Percentiles rank a stretch among this genome's conserved stretches.
Conservation (phyloP, 176 grass and related monocot genomes). For the Alloteropsis semialata region DNA sequence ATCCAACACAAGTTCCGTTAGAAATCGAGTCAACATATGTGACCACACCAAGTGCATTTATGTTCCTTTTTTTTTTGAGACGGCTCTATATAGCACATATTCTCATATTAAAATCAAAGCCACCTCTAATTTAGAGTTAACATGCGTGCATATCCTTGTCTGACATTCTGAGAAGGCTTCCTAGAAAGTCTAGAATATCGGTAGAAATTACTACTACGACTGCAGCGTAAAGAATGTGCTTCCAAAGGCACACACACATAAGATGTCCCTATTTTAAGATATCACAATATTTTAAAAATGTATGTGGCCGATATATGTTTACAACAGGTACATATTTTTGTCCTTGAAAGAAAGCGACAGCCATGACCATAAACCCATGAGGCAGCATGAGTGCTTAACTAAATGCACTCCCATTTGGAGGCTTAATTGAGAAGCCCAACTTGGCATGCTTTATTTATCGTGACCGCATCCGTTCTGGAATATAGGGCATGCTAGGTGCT, state of each 20-base stretch:
- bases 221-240: background rate
- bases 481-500: too few relatives aligned
- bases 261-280: background rate
- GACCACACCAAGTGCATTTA: background rate
- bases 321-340: background rate
- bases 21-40: background rate
- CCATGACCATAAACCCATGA: background rate
- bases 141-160: too few relatives aligned
- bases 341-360: background rate
- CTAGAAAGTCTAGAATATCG: too few relatives aligned
- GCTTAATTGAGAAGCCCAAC: background rate
- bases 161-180: background rate
- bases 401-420: background rate
- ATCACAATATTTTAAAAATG: background rate
- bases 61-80: background rate
- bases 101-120: background rate
- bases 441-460: background rate
- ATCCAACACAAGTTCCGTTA: background rate
- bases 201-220: too few relatives aligned
- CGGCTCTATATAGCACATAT: background rate
- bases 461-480: too few relatives aligned
- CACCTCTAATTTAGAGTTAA: background rate
- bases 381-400: background rate
- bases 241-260: background rate
- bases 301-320: too few relatives aligned